These are phyloP conservation scores for Paecilomyces dactylethromorphus DNA, from an alignment of 2,329 filamentous ascomycete genomes.

Conservation along the genomic window DNA sequence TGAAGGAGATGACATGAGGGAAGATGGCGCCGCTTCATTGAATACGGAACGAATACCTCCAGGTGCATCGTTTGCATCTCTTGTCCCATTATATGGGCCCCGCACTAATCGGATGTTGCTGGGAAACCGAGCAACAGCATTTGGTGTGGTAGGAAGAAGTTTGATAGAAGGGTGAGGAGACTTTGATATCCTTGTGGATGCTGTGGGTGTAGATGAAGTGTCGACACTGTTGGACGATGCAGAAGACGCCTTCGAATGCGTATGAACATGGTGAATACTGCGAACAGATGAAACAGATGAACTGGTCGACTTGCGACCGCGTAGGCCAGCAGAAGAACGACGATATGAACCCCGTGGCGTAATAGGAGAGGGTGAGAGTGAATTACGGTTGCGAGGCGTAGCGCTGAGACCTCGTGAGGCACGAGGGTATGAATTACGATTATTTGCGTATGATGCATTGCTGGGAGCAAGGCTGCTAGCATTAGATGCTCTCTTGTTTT, in stretches of 20 bases:
- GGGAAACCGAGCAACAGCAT: constrained; percentile 63
- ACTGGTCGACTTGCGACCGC: constrained; percentile 90
- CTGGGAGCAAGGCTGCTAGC: constrained; percentile 37
- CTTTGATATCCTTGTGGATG: constrained; percentile 55
- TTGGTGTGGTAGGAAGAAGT: constrained; percentile 87
- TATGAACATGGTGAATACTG: constrained; percentile 81
- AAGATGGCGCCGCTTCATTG: constrained; percentile 30
- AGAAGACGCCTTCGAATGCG: constrained; percentile 89
- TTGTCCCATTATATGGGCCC: constrained; percentile 27
- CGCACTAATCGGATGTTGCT: constrained; percentile 80
- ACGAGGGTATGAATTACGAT: constrained; percentile 35
- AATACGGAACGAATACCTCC: constrained; percentile 25
- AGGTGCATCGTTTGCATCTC: constrained; percentile 18
- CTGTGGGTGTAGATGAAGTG: constrained; percentile 61
- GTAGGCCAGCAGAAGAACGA: constrained; percentile 72
- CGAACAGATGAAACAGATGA: constrained; percentile 91
- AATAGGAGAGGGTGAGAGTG: constrained; percentile 76
- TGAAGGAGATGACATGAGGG: constrained; percentile 32
- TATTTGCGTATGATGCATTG: constrained; percentile 35
- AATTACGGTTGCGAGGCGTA: constrained; percentile 54
- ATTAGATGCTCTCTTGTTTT: constrained; percentile 32
- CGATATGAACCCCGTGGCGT: constrained; percentile 84
- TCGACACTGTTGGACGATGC: constrained; percentile 76
- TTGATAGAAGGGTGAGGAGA: constrained; percentile 89
- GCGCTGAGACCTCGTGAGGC: constrained; percentile 29